Percentiles rank a stretch among this genome's conserved stretches.
Conservation (phyloP, 2,329 filamentous ascomycete genomes). For the Aurifilum marmelostoma region DNA sequence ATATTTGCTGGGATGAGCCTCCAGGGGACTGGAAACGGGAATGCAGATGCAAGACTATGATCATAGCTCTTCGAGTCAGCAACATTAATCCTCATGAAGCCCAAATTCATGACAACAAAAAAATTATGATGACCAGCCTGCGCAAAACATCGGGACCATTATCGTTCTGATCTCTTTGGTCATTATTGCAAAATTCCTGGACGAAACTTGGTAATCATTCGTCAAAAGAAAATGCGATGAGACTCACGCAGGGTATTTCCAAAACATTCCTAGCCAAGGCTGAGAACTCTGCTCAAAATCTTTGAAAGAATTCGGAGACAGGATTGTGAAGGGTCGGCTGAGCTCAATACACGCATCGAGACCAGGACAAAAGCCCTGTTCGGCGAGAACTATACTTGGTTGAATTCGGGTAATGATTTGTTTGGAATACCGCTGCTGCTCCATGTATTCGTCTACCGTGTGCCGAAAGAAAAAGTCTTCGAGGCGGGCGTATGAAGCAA, state of each 20-base stretch:
- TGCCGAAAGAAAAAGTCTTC: conserved; percentile 13
- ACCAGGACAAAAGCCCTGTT: conserved; percentile 13
- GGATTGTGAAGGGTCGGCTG: not conserved
- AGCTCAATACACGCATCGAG: conserved; percentile 12
- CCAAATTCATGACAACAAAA: too few relatives aligned
- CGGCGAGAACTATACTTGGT: conserved; percentile 10
- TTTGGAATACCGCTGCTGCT: conserved; percentile 8
- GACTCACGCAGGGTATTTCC: conserved; percentile 20
- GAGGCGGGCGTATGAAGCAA: conserved; percentile 14
- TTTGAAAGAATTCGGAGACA: conserved; percentile 21
- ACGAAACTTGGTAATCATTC: too few relatives aligned
- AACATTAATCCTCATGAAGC: too few relatives aligned
- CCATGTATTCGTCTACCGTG: conserved; percentile 19
- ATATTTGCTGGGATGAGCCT: not conserved
- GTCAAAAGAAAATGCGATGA: too few relatives aligned
- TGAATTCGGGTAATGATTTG: not conserved
- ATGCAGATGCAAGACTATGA: conserved; percentile 14
- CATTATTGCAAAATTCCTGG: not conserved
- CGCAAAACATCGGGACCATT: too few relatives aligned
- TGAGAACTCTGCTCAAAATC: conserved; percentile 18
- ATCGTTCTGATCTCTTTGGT: not conserved
- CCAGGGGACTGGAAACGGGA: conserved; percentile 17
- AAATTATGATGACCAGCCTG: too few relatives aligned
- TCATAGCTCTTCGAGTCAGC: too few relatives aligned
- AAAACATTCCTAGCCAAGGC: conserved; percentile 8